A percentile compares a stretch with the other conserved stretches of the same genome.
These are phyloP conservation scores for Citrullus amarus DNA, from an alignment of 306 rosid genomes.

Conservation along the genomic window DNA sequence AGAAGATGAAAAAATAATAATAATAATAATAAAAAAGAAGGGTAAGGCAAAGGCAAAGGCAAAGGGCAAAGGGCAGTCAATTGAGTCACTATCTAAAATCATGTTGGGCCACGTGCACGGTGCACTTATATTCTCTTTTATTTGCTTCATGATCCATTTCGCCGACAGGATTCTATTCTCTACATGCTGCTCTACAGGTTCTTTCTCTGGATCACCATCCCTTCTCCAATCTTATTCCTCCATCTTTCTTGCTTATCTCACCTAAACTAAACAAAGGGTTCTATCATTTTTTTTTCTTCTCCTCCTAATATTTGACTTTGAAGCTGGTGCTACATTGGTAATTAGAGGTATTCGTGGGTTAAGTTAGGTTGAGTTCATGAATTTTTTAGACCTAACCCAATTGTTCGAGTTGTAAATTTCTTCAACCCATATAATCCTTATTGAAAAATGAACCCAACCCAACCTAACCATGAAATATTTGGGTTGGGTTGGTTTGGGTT, in stretches of 20 bases:
- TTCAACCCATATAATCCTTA: too few relatives aligned
- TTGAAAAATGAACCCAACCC: too few relatives aligned
- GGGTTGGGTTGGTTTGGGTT: too few relatives aligned
- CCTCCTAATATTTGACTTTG: background rate
- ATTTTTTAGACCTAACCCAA: too few relatives aligned
- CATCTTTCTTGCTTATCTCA: background rate
- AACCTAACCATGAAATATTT: too few relatives aligned
- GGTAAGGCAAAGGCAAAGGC: background rate
- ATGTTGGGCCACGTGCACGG: conserved; percentile 11
- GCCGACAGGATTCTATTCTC: conserved; percentile 11
- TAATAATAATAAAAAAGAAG: background rate
- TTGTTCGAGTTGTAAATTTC: too few relatives aligned
- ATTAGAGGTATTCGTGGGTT: too few relatives aligned
- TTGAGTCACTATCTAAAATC: conserved; percentile 8
- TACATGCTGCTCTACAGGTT: background rate
- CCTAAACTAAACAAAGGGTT: too few relatives aligned
- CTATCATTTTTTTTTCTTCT: background rate
- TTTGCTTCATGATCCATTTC: background rate
- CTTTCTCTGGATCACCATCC: background rate
- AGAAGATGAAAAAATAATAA: background rate
- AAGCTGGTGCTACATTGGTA: too few relatives aligned
- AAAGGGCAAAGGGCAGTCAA: background rate
- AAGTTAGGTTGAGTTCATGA: too few relatives aligned
- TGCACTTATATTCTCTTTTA: background rate
- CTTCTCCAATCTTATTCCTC: background rate